Evolutionary conservation across 2,329 filamentous ascomycete genomes (phyloP), one percentile per base, ranked within the genome.

Genomic region (Pseudogymnoascus sp.): DNA sequence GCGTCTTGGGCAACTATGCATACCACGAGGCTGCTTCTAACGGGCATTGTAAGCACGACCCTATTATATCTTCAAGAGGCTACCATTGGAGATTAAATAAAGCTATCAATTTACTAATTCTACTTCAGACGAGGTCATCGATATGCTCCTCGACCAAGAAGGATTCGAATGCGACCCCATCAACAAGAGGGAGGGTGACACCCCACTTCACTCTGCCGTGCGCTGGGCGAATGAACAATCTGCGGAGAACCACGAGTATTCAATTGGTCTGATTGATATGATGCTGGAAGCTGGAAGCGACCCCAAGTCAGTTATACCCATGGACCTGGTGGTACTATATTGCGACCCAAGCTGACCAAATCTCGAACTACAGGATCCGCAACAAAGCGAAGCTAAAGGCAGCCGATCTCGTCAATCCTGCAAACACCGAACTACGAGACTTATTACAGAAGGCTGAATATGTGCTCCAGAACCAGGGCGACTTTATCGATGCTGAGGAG

Each of bases 11-110:
- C 61, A 93, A 93, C 77, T 86, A 93, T 73, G 86, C 93, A 34
- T 87, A 97, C 74, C 95, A 97, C 77, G 86, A 97, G 69, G 95
- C 93, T 60, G 93, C 93, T 34, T 82, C 85, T 31, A 87, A 87
- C 68, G 95, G 95, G 70, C 91, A 92, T 77, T 96, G 90, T 93
- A 80, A 69, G 88, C 81, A 23, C 60, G 23, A 59, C 62, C 37
- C 40, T 16, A 62, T 56, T n/a, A 60, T 60, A 43, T 7, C 5
- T 2, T 60, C 12, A 7, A 12, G 31, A 9, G 23, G 37, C 18
- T 60, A 60, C 31, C 23, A 6, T 4, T n/a, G 12, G 16, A 18
- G 23, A 28, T 4, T 36, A 21, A 18, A 18, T 28, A 43, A 43
- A 60, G 34, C 1, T 2, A 31, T 43, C 1, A 16, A 31, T 3